Evolutionary conservation across 2,329 filamentous ascomycete species (phyloP).

Genomic region (Didymella pomorum): DNA sequence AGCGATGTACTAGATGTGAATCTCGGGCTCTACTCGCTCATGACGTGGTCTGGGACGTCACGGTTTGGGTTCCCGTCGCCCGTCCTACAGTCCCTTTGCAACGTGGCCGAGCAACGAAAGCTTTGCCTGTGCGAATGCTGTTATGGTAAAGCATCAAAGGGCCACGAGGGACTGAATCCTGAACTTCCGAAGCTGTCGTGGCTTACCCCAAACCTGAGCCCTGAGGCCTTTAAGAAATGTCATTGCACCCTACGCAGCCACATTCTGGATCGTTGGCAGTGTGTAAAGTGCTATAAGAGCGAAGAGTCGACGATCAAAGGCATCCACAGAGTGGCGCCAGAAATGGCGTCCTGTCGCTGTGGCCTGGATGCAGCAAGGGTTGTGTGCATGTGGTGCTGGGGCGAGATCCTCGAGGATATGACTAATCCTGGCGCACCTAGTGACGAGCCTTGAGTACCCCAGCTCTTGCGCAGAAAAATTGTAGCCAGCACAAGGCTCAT

Average conservation of each 20-base stretch:
- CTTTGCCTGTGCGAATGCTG: constrained; percentile 23
- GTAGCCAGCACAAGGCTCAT: too few species aligned
- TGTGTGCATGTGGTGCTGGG: constrained; percentile 23
- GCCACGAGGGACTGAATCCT: constrained; percentile 6
- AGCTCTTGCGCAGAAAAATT: too few species aligned
- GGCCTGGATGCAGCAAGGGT: neutral
- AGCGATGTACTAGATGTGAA: constrained; percentile 37
- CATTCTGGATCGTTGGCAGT: constrained; percentile 29
- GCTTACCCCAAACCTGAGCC: neutral
- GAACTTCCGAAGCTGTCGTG: constrained; percentile 5
- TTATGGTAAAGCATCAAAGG: constrained; percentile 8
- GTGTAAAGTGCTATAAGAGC: constrained; percentile 22
- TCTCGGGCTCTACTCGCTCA: constrained; percentile 31
- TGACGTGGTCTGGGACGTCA: constrained; percentile 30
- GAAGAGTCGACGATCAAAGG: constrained; percentile 10
- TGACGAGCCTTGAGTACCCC: too few species aligned
- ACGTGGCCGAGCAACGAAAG: constrained; percentile 33
- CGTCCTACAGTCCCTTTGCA: constrained; percentile 36
- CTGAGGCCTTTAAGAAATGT: neutral
- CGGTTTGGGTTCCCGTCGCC: constrained; percentile 37
- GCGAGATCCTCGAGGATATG: constrained; percentile 6
- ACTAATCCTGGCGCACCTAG: too few species aligned
- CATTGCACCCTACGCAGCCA: constrained; percentile 15
- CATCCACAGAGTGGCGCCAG: neutral
- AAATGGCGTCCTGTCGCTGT: constrained; percentile 5